Conservation (phyloP, 352 stramenopile species). For the Phytophthora hybrid region DNA sequence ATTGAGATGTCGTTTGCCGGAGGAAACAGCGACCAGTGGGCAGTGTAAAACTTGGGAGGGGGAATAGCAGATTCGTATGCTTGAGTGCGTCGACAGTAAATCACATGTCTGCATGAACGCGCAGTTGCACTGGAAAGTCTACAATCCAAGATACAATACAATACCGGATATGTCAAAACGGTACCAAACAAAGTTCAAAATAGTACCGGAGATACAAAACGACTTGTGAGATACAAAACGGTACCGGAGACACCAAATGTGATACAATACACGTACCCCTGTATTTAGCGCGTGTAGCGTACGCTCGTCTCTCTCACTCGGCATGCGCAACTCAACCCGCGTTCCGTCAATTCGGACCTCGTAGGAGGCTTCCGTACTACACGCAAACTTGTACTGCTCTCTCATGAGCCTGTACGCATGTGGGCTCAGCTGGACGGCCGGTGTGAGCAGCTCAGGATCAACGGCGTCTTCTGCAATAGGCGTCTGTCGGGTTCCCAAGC, state of each 20-base stretch:
- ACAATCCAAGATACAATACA: too few relatives aligned
- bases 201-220: neutral
- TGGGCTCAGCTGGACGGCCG: constrained; percentile 9
- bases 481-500: constrained; percentile 11
- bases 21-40: too few relatives aligned
- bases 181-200: too few relatives aligned
- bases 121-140: too few relatives aligned
- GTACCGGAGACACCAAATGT: constrained; percentile 4
- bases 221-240: neutral
- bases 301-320: neutral
- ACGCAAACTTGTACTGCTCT: constrained; percentile 15
- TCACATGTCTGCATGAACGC: too few relatives aligned
- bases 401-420: constrained; percentile 15
- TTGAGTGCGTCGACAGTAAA: too few relatives aligned
- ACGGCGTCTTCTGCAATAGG: constrained; percentile 3
- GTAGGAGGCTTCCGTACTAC: neutral
- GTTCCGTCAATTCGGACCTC: neutral
- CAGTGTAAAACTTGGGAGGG: too few relatives aligned
- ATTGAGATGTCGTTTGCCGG: too few relatives aligned
- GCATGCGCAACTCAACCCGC: neutral
- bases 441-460: constrained; percentile 9
- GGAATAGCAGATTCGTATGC: too few relatives aligned
- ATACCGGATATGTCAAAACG: too few relatives aligned
- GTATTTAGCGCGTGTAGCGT: constrained; percentile 2
- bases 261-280: constrained; percentile 1